phyloP scores from a whole-genome alignment of 495 filamentous ascomycete genomes.

The Trichocladium uniseriatum region DNA sequence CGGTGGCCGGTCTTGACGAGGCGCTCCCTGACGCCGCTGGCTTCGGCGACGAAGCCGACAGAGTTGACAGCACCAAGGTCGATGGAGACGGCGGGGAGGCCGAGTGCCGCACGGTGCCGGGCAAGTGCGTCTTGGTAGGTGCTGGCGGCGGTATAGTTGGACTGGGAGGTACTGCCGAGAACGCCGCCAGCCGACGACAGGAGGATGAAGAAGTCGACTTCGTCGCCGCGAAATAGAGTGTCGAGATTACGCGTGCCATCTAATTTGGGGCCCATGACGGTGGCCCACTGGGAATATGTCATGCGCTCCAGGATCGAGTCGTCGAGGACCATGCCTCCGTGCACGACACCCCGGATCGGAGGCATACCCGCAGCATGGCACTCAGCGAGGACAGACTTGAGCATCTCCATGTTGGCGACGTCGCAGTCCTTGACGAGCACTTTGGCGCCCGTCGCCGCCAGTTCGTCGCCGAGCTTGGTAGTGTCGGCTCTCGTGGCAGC shows the following conservation, averaged over 20 bases:
- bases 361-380: slow-evolving; percentile 21
- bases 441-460: slow-evolving; percentile 20
- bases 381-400: slow-evolving; percentile 23
- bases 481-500: slow-evolving; percentile 26
- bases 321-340: slow-evolving; percentile 44
- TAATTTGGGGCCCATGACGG: slow-evolving; percentile 40
- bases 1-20: not conserved
- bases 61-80: slow-evolving; percentile 36
- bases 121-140: slow-evolving; percentile 46
- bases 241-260: slow-evolving; percentile 29
- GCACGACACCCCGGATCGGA: slow-evolving; percentile 37
- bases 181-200: slow-evolving; percentile 48
- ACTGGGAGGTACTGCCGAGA: slow-evolving; percentile 41
- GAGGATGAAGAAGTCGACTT: slow-evolving; percentile 54
- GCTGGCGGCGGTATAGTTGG: slow-evolving; percentile 52
- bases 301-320: slow-evolving; percentile 40
- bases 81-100: slow-evolving; percentile 34
- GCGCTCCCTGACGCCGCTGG: not conserved
- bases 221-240: slow-evolving; percentile 2
- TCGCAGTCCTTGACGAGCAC: slow-evolving; percentile 31
- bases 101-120: slow-evolving; percentile 25
- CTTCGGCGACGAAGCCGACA: slow-evolving; percentile 23
- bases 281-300: slow-evolving; percentile 27
- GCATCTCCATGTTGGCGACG: slow-evolving; percentile 24
- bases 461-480: slow-evolving; percentile 29